Conservation (phyloP, 2,329 filamentous ascomycete genomes). For the Didymella pomorum region DNA sequence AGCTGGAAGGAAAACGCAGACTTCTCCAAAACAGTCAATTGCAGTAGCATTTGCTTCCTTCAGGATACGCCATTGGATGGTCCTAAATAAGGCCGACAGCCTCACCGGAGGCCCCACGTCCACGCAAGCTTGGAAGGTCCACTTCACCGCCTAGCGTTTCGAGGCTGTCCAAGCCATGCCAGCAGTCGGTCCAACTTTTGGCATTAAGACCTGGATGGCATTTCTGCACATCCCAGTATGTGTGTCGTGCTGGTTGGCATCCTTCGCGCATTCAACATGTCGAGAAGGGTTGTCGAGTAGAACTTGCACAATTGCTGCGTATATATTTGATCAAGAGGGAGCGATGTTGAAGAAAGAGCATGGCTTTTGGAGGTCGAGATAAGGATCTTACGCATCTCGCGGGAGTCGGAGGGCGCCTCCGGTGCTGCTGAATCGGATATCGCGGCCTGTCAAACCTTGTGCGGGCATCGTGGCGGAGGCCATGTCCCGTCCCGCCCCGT, state of each 20-base stretch:
- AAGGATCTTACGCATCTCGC: slow-evolving; percentile 4
- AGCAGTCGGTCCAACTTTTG: slow-evolving; percentile 1
- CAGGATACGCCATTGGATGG: neutral
- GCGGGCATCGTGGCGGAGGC: neutral
- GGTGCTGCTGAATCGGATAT: neutral
- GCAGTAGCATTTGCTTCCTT: neutral
- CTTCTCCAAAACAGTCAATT: neutral
- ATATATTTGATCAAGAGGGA: neutral
- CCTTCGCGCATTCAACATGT: neutral
- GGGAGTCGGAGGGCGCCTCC: neutral
- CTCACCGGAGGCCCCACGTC: slow-evolving; percentile 2
- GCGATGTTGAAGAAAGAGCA: neutral
- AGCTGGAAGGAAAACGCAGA: neutral
- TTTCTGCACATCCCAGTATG: slow-evolving; percentile 10
- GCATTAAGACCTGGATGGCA: neutral
- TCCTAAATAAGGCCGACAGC: neutral
- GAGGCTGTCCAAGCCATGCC: slow-evolving; percentile 7
- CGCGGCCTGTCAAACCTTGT: slow-evolving; percentile 4
- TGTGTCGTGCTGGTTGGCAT: slow-evolving; percentile 9
- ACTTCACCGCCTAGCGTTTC: slow-evolving; percentile 17
- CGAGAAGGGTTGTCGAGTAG: neutral
- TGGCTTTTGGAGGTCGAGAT: neutral
- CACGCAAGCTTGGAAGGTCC: slow-evolving; percentile 1
- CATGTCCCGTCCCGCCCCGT: slow-evolving; percentile 9
- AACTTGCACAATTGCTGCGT: neutral